A percentile compares a stretch with the other conserved stretches of the same genome.
Conservation (phyloP, 805 yeast species). For the Lipomyces lipofer region DNA sequence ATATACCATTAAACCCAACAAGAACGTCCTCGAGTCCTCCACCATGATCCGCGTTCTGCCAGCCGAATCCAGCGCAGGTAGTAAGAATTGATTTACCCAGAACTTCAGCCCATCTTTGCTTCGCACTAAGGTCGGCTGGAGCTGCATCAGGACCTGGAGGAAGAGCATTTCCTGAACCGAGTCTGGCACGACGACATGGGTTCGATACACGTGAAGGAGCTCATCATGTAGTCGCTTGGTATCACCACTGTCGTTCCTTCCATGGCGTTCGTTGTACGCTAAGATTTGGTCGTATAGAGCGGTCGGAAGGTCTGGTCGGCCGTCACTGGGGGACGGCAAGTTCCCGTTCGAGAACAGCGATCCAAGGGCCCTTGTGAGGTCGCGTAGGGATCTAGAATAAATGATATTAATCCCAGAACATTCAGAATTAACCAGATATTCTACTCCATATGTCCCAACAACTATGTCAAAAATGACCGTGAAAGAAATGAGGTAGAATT, state of each 20-base stretch:
- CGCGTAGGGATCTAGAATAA: slow-evolving; percentile 24
- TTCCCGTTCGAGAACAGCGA: slow-evolving; percentile 12
- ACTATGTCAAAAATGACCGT: no score
- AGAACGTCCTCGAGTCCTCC: slow-evolving; percentile 37
- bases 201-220: slow-evolving; percentile 35
- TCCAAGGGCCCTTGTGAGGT: slow-evolving; percentile 23
- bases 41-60: slow-evolving; percentile 46
- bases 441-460: no score
- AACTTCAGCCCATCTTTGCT: slow-evolving; percentile 37
- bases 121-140: slow-evolving; percentile 38
- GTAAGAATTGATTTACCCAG: slow-evolving; percentile 54
- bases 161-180: slow-evolving; percentile 35
- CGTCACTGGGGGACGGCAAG: slow-evolving; percentile 6
- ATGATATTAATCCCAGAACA: no score
- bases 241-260: slow-evolving; percentile 29
- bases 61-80: slow-evolving; percentile 60
- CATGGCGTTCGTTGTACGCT: slow-evolving; percentile 22
- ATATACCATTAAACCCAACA: slow-evolving; percentile 36
- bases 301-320: slow-evolving; percentile 22
- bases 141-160: slow-evolving; percentile 36
- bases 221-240: slow-evolving; percentile 42
- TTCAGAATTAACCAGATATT: no score
- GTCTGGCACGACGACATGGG: slow-evolving; percentile 23
- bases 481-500: no score
- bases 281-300: slow-evolving; percentile 9